Evolutionary conservation across 2,329 filamentous ascomycete genomes (phyloP).

Genomic region (Achaetomium macrosporum): DNA sequence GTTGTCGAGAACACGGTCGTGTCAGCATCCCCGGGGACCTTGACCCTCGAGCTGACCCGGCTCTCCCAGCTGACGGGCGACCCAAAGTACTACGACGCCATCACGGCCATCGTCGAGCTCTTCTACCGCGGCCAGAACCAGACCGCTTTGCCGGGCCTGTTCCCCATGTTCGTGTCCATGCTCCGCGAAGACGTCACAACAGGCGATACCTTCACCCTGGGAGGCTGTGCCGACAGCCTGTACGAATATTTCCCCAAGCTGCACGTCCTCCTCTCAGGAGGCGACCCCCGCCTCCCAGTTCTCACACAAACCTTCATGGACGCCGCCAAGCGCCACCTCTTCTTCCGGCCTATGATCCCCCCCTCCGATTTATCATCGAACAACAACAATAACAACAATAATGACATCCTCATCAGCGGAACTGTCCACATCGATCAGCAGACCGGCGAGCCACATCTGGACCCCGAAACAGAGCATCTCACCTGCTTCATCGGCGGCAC

Average conservation of each 20-base stretch:
- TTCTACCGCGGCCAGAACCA: constrained; percentile 58
- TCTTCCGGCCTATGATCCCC: constrained; percentile 59
- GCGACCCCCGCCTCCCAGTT: constrained; percentile 46
- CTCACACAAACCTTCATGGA: constrained; percentile 58
- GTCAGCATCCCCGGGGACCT: constrained; percentile 49
- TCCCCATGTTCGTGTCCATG: constrained; percentile 60
- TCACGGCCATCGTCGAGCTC: constrained; percentile 58
- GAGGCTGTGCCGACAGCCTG: constrained; percentile 34
- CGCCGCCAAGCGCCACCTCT: constrained; percentile 51
- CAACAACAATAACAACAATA: constrained; percentile 26
- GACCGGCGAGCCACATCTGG: constrained; percentile 27
- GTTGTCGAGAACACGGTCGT: constrained; percentile 34
- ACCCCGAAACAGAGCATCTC: constrained; percentile 46
- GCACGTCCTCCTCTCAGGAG: constrained; percentile 50
- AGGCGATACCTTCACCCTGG: constrained; percentile 31
- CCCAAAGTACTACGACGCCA: constrained; percentile 68
- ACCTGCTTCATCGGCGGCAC: constrained; percentile 66
- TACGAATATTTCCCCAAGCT: constrained; percentile 51
- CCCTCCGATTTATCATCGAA: no score
- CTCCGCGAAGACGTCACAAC: constrained; percentile 38
- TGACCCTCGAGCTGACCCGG: constrained; percentile 67
- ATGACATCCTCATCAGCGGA: constrained; percentile 56
- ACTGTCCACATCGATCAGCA: constrained; percentile 25
- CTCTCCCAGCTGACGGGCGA: constrained; percentile 66
- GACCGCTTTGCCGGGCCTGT: constrained; percentile 65